Evolutionary conservation across 139 green algal genomes (phyloP).

Genomic region (Mesostigma viride): DNA sequence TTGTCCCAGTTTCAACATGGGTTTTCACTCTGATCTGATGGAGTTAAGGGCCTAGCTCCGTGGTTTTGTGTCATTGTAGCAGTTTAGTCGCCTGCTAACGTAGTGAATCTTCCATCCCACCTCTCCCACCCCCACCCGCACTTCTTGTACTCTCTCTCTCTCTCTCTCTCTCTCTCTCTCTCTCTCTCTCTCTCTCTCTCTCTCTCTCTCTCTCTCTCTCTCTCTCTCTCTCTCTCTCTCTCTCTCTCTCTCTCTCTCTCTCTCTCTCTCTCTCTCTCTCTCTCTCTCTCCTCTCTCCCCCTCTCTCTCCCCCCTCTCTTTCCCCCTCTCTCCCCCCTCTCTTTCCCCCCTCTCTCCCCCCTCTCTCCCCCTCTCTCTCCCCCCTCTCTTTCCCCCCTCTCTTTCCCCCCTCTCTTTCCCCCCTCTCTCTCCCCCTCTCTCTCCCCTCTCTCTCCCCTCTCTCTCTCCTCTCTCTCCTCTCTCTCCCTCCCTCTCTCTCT

Average conservation of each 20-base stretch:
- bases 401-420: not conserved
- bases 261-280: not conserved
- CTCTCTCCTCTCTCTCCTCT: not conserved
- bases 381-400: conserved; percentile 2
- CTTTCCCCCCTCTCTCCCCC: not conserved
- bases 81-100: too few relatives aligned
- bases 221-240: not conserved
- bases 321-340: not conserved
- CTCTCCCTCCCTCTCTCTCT: not conserved
- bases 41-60: too few relatives aligned
- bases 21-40: too few relatives aligned
- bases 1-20: too few relatives aligned
- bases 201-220: not conserved
- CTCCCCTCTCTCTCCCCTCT: not conserved
- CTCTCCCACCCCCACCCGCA: too few relatives aligned
- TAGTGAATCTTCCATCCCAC: too few relatives aligned
- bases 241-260: not conserved
- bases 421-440: not conserved
- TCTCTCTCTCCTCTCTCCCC: not conserved
- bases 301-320: not conserved
- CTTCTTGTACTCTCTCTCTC: too few relatives aligned
- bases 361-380: not conserved
- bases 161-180: too few relatives aligned
- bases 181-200: too few relatives aligned
- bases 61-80: too few relatives aligned